phyloP scores from a whole-genome alignment of 1,284 basidiomycete genomes.

The Marasmius fiardii region DNA sequence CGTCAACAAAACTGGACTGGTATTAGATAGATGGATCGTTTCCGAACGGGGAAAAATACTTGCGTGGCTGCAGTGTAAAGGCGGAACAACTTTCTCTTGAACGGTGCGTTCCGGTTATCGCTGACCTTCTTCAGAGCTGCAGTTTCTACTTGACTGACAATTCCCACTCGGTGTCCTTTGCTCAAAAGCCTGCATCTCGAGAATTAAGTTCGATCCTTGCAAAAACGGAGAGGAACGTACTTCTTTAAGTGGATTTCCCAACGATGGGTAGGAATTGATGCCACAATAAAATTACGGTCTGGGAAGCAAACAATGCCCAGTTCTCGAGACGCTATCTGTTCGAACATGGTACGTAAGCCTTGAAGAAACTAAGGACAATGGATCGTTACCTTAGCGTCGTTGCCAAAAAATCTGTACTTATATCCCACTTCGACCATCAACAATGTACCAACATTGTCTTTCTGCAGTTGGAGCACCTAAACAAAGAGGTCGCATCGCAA shows the following conservation, averaged over 20 bases:
- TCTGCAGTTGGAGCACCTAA: conserved; percentile 69
- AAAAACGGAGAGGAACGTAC: conserved; percentile 36
- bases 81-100: conserved; percentile 77
- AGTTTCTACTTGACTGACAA: conserved; percentile 92
- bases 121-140: conserved; percentile 92
- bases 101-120: conserved; percentile 80
- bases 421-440: conserved; percentile 89
- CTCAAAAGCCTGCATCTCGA: conserved; percentile 68
- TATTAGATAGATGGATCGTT: conserved; percentile 2
- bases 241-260: conserved; percentile 87
- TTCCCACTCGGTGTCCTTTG: conserved; percentile 86
- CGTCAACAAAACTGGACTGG: conserved; percentile 64
- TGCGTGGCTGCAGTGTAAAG: conserved; percentile 90
- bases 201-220: conserved; percentile 6
- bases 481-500: conserved; percentile 3
- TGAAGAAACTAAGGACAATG: conserved; percentile 1
- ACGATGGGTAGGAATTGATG: conserved; percentile 81
- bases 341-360: conserved; percentile 2
- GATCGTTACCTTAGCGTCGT: conserved; percentile 73
- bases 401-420: conserved; percentile 86
- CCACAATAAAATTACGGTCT: conserved; percentile 79
- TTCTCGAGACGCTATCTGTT: conserved; percentile 72
- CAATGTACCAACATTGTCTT: conserved; percentile 70
- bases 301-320: conserved; percentile 81
- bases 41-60: conserved; percentile 27